Evolutionary conservation across 1,139 yeast species (phyloP), one percentile per base, ranked within the genome.

Genomic region (Starmera stellimalicola): DNA sequence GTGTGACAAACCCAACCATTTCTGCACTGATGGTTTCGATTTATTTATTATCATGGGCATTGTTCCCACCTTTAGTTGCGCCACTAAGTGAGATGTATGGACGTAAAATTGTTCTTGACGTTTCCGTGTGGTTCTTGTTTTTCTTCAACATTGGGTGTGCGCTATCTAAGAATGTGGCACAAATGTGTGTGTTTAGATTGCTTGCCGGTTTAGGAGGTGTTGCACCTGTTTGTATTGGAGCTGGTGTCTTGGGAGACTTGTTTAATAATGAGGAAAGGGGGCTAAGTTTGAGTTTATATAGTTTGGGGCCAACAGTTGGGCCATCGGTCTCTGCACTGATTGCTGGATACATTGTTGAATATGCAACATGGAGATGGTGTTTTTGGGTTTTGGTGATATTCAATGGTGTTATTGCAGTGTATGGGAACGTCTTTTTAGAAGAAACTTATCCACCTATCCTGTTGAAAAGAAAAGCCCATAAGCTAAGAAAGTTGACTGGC

Each of bases 171-270:
- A 71, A 62, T 29, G 63, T 70, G 0, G 64, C 75, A 1, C 78
- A 74, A 42, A 56, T 78, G 49, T 62, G 77, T 41, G 68, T 76
- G 5, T 68, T 72, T 36, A 60, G 84, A 29, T 70, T 76, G 34
- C 47, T 77, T 7, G 80, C 80, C 1, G 85, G 85, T 2, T 53
- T 69, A 19, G 75, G 77, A n/a, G 80, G 79, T 4, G 70, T 77
- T 36, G 77, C 81, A 2, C 74, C 83, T 1, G 55, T 77, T 31
- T 71, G 75, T 34, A 77, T 76, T n/a, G 81, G 82, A n/a, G 82
- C 81, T 2, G 85, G 84, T 22, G 68, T 75, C 5, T 51, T 77
- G 32, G 78, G 80, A n/a, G 85, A 77, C 48, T 52, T 75, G 37
- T 77, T 68, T 56, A 60, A 61, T 31, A 74, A 73, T 41, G 47